These are phyloP conservation scores for Melaleuca quinquenervia DNA, from an alignment of 345 rosid genomes.

Conservation along the genomic window DNA sequence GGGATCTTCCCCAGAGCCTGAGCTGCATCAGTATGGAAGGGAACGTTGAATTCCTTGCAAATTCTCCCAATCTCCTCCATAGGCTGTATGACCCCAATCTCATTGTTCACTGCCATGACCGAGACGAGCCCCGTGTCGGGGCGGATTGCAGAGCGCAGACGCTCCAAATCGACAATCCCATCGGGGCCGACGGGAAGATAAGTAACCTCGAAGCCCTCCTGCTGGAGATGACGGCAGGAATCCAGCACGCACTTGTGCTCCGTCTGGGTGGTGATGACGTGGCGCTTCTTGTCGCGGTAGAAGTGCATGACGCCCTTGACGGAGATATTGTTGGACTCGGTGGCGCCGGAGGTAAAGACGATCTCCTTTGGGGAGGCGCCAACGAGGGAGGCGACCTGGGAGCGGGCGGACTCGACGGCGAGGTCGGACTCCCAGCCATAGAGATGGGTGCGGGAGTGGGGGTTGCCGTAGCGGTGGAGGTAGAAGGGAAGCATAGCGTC, in stretches of 20 bases:
- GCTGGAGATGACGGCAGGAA: slow-evolving; percentile 91
- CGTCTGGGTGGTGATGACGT: slow-evolving; percentile 86
- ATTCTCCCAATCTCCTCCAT: slow-evolving; percentile 82
- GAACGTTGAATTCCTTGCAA: slow-evolving; percentile 69
- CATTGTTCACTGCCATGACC: slow-evolving; percentile 93
- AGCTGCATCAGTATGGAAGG: slow-evolving; percentile 90
- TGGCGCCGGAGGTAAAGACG: slow-evolving; percentile 89
- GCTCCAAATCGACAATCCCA: slow-evolving; percentile 67
- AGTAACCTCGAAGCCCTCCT: slow-evolving; percentile 91
- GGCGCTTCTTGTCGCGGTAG: slow-evolving; percentile 79
- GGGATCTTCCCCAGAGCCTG: slow-evolving; percentile 96
- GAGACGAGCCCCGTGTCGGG: slow-evolving; percentile 84
- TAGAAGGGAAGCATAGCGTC: slow-evolving; percentile 81
- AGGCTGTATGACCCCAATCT: slow-evolving; percentile 92
- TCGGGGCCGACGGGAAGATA: slow-evolving; percentile 65
- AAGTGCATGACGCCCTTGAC: slow-evolving; percentile 94
- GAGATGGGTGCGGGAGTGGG: slow-evolving; percentile 94
- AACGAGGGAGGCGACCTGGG: slow-evolving; percentile 61
- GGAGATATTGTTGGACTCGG: slow-evolving; percentile 83
- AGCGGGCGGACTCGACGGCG: slow-evolving; percentile 78
- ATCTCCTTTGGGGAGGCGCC: slow-evolving; percentile 86
- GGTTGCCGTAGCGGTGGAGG: slow-evolving; percentile 66
- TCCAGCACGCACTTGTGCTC: slow-evolving; percentile 97
- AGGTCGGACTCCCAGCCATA: slow-evolving; percentile 96
- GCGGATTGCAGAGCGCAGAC: slow-evolving; percentile 46